Evolutionary conservation across 2,329 filamentous ascomycete genomes (phyloP).

Genomic region (Fusarium scirpi): DNA sequence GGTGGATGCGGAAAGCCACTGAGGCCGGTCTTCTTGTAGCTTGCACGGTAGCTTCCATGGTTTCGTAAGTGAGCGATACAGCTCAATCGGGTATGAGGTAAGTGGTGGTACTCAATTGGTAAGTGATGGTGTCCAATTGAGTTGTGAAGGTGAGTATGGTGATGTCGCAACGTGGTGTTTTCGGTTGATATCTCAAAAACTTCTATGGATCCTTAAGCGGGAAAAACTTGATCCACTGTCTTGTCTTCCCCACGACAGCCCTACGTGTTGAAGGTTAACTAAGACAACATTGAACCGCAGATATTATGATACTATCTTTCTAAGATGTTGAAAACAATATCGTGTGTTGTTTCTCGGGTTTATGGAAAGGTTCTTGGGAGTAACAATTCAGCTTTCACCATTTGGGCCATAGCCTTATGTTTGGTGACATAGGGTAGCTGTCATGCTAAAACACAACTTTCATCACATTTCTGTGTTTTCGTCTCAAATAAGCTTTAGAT

Average conservation of each 20-base stretch:
- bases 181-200: conserved; percentile 9
- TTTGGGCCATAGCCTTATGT: not conserved
- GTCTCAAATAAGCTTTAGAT: not conserved
- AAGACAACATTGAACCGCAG: not conserved
- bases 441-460: not conserved
- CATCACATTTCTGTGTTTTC: not conserved
- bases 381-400: not conserved
- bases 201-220: conserved; percentile 34
- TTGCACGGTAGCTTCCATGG: conserved; percentile 39
- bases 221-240: conserved; percentile 47
- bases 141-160: conserved; percentile 10
- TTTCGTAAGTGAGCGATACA: not conserved
- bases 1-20: conserved; percentile 64
- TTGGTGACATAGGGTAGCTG: not conserved
- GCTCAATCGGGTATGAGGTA: not conserved
- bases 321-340: not conserved
- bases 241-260: conserved; percentile 21
- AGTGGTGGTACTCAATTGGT: not conserved
- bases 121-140: not conserved
- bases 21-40: conserved; percentile 36
- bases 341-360: not conserved
- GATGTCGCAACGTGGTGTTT: conserved; percentile 25
- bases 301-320: not conserved
- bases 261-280: not conserved
- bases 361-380: rapidly evolving